Evolutionary conservation across 371 early-diverging fungal species (phyloP).

Genomic region (Dichotomocladium elegans): DNA sequence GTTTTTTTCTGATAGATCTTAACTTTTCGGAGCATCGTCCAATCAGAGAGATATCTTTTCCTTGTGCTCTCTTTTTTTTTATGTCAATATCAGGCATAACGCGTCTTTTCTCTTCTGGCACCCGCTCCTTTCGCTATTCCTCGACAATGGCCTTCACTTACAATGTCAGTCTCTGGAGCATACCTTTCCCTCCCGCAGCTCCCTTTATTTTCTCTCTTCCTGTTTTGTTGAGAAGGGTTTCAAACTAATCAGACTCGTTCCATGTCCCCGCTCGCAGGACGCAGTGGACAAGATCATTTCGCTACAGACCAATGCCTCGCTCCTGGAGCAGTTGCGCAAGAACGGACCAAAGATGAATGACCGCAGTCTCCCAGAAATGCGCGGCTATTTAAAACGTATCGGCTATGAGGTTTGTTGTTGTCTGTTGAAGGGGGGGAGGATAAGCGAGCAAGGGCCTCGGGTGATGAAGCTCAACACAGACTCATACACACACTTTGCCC

Average conservation of each 20-base stretch:
- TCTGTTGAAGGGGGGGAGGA: background rate
- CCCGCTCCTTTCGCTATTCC: background rate
- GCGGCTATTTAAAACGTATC: constrained; percentile 57
- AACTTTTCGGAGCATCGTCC: too few relatives aligned
- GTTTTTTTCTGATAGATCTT: too few relatives aligned
- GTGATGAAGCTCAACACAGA: background rate
- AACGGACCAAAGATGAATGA: constrained; percentile 70
- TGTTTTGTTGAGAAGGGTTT: background rate
- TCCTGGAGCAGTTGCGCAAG: constrained; percentile 68
- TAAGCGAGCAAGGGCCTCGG: background rate
- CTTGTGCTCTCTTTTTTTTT: too few relatives aligned
- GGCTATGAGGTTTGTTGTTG: constrained; percentile 78
- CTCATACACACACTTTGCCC: too few relatives aligned
- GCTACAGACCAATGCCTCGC: constrained; percentile 80
- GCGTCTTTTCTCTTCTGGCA: background rate
- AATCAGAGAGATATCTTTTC: too few relatives aligned
- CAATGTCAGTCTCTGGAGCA: background rate
- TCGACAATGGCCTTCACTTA: constrained; percentile 11
- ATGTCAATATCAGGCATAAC: too few relatives aligned
- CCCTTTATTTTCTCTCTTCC: background rate
- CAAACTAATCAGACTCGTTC: constrained; percentile 18
- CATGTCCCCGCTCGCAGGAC: too few relatives aligned
- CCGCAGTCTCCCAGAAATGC: constrained; percentile 70
- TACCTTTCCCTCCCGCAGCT: background rate
- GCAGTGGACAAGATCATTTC: constrained; percentile 76